Evolutionary conservation across 139 green algal genomes (phyloP).

Genomic region (Picochlorum costavermella): DNA sequence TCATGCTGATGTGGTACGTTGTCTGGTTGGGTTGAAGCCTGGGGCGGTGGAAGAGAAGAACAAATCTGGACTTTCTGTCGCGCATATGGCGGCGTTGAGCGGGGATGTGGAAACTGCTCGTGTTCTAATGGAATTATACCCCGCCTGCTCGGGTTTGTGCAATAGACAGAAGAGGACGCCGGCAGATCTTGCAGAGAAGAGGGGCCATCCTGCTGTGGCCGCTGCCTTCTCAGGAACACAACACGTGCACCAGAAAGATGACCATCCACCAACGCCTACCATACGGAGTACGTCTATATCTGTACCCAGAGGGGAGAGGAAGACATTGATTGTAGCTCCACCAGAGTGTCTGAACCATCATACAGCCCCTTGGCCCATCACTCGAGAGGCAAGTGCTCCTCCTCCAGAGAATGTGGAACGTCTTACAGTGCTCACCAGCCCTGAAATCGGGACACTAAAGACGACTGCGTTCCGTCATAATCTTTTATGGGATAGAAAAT

Average conservation of each 20-base stretch:
- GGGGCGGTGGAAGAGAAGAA: conserved; percentile 28
- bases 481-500: conserved; percentile 43
- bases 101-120: conserved; percentile 25
- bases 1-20: conserved; percentile 5
- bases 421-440: conserved; percentile 54
- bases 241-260: background rate
- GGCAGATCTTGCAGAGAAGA: conserved; percentile 24
- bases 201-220: conserved; percentile 28
- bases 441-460: conserved; percentile 48
- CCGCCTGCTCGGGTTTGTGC: background rate
- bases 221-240: background rate
- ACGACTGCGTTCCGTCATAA: conserved; percentile 32
- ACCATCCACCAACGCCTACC: background rate
- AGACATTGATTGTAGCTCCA: conserved; percentile 58
- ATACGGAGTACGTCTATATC: too few species aligned
- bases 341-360: conserved; percentile 54
- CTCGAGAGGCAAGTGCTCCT: conserved; percentile 18
- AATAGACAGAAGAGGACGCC: conserved; percentile 40
- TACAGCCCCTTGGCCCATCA: conserved; percentile 49
- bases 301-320: background rate
- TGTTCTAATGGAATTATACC: conserved; percentile 6
- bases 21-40: conserved; percentile 17
- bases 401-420: conserved; percentile 81
- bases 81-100: conserved; percentile 49
- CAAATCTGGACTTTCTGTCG: conserved; percentile 36